phyloP scores from a whole-genome alignment of 2,329 filamentous ascomycete genomes.

The Diaporthe velutina region DNA sequence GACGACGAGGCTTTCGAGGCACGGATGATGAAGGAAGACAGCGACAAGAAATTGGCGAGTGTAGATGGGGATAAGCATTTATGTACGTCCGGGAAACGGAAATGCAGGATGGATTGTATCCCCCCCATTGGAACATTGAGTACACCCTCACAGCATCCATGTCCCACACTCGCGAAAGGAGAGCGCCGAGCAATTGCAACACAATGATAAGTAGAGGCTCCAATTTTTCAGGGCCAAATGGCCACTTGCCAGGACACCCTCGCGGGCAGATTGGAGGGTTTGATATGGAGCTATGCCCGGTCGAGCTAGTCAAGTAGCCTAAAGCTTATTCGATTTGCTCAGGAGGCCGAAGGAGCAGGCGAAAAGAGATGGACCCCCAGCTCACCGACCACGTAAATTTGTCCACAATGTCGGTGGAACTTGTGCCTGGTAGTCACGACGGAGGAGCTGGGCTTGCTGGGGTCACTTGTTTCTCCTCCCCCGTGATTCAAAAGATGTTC shows the following conservation, averaged over 20 bases:
- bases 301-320: background rate
- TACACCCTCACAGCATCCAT: background rate
- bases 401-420: no score
- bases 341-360: background rate
- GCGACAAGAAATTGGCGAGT: background rate
- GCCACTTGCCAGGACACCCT: slow-evolving; percentile 15
- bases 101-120: background rate
- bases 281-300: slow-evolving; percentile 25
- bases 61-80: background rate
- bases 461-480: background rate
- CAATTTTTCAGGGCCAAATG: slow-evolving; percentile 13
- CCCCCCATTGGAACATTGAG: background rate
- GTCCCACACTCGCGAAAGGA: background rate
- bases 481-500: background rate
- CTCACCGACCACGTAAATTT: slow-evolving; percentile 10
- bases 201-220: slow-evolving; percentile 11
- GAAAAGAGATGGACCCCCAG: slow-evolving; percentile 8
- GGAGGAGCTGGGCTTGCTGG: background rate
- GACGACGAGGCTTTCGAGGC: background rate
- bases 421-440: background rate
- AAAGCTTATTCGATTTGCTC: background rate
- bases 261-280: slow-evolving; percentile 5
- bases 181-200: slow-evolving; percentile 16
- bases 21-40: background rate
- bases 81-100: slow-evolving; percentile 12